Evolutionary conservation across 108 stramenopile species (phyloP).

Genomic region (Fragilariopsis cylindrus): DNA sequence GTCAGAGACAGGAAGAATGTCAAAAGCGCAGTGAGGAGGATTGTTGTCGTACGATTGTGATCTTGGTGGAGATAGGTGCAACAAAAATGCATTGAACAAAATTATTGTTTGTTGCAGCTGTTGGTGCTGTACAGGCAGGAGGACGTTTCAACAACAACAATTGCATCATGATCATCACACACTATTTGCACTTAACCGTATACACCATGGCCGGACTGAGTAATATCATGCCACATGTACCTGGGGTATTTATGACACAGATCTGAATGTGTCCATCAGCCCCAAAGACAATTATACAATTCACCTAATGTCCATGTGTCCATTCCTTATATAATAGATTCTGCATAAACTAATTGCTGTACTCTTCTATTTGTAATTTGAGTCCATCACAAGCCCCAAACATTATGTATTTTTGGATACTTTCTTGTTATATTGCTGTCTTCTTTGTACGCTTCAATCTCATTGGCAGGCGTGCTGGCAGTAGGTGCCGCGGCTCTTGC

Average conservation of each 20-base stretch:
- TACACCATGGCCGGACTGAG: neutral
- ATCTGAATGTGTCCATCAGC: constrained; percentile 39
- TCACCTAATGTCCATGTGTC: too few relatives aligned
- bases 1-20: neutral
- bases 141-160: neutral
- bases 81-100: neutral
- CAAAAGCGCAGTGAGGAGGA: neutral
- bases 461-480: too few relatives aligned
- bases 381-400: constrained; percentile 4
- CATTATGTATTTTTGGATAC: neutral
- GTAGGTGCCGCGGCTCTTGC: neutral
- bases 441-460: constrained; percentile 1
- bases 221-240: constrained; percentile 18
- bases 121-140: neutral
- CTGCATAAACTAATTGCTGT: neutral
- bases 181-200: neutral
- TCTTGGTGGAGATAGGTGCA: neutral
- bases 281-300: constrained; percentile 26
- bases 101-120: neutral
- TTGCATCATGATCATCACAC: neutral
- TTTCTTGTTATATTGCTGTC: too few relatives aligned
- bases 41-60: neutral
- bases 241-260: constrained; percentile 29
- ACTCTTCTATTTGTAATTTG: neutral
- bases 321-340: neutral